These are phyloP conservation scores for Orbilia oligospora DNA, from an alignment of 2,329 filamentous ascomycete species.

Conservation along the genomic window DNA sequence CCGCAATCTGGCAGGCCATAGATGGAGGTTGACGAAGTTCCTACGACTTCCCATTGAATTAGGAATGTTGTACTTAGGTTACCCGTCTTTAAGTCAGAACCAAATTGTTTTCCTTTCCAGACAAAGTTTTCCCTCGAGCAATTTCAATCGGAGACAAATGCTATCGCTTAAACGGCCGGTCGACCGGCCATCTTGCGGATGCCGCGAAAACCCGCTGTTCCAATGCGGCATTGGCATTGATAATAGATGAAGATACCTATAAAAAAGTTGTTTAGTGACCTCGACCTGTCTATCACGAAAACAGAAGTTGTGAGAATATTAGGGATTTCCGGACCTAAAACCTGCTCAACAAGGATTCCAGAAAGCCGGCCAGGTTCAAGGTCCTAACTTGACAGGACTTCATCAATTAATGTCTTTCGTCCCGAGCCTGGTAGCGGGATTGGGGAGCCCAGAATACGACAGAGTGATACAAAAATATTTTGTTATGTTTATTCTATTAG, in stretches of 20 bases:
- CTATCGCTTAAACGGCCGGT: constrained; percentile 3
- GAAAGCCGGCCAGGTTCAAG: constrained; percentile 18
- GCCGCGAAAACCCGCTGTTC: constrained; percentile 34
- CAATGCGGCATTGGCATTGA: constrained; percentile 39
- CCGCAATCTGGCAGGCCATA: constrained; percentile 46
- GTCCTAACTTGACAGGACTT: constrained; percentile 12
- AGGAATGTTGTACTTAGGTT: constrained; percentile 44
- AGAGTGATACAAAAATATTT: constrained; percentile 16
- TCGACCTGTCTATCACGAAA: constrained; percentile 35
- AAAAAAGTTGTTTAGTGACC: constrained; percentile 11
- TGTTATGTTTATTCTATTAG: constrained; percentile 26
- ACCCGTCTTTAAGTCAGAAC: not conserved
- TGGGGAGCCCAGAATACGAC: not conserved
- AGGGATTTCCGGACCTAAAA: constrained; percentile 32
- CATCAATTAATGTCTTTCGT: constrained; percentile 32
- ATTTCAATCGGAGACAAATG: constrained; percentile 18
- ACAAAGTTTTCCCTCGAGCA: constrained; percentile 5
- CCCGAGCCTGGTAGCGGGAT: constrained; percentile 43
- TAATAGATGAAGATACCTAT: constrained; percentile 10
- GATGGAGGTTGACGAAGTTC: not conserved
- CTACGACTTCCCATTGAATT: constrained; percentile 20
- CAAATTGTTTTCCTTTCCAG: not conserved
- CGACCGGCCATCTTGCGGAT: constrained; percentile 3
- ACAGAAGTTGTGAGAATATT: constrained; percentile 30
- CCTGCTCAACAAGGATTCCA: constrained; percentile 27